Conservation (phyloP, 2,329 filamentous ascomycete species). For the Botrytis medusae region DNA sequence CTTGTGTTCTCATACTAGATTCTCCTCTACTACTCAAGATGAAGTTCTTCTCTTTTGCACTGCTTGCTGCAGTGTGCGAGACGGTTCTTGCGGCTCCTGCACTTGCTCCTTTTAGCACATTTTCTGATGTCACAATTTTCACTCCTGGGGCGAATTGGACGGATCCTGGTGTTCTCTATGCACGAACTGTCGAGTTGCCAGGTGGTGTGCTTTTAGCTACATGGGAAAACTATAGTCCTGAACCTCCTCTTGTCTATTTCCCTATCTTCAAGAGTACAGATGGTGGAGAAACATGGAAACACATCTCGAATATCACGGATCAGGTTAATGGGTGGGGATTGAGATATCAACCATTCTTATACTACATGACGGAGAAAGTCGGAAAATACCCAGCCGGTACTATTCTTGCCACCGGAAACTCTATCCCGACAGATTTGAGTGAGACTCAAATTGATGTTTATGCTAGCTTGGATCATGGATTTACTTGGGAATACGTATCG, state of each 20-base stretch:
- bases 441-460: slow-evolving; percentile 69
- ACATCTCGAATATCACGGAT: slow-evolving; percentile 63
- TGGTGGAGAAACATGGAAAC: slow-evolving; percentile 59
- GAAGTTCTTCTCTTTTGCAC: slow-evolving; percentile 28
- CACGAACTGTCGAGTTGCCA: slow-evolving; percentile 40
- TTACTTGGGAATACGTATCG: slow-evolving; percentile 66
- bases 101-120: slow-evolving; percentile 32
- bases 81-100: slow-evolving; percentile 28
- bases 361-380: slow-evolving; percentile 58
- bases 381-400: slow-evolving; percentile 62
- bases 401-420: slow-evolving; percentile 54
- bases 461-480: slow-evolving; percentile 58
- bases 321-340: slow-evolving; percentile 63
- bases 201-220: slow-evolving; percentile 50
- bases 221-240: slow-evolving; percentile 57
- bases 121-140: slow-evolving; percentile 37
- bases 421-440: slow-evolving; percentile 52
- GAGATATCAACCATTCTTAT: slow-evolving; percentile 68
- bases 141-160: slow-evolving; percentile 36
- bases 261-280: slow-evolving; percentile 56
- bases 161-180: slow-evolving; percentile 39
- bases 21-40: slow-evolving; percentile 23
- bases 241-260: slow-evolving; percentile 52
- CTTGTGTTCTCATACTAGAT: background rate
- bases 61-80: slow-evolving; percentile 28